These are phyloP conservation scores for Arthrinium phaeospermum DNA, from an alignment of 2,329 filamentous ascomycete genomes.

Conservation along the genomic window DNA sequence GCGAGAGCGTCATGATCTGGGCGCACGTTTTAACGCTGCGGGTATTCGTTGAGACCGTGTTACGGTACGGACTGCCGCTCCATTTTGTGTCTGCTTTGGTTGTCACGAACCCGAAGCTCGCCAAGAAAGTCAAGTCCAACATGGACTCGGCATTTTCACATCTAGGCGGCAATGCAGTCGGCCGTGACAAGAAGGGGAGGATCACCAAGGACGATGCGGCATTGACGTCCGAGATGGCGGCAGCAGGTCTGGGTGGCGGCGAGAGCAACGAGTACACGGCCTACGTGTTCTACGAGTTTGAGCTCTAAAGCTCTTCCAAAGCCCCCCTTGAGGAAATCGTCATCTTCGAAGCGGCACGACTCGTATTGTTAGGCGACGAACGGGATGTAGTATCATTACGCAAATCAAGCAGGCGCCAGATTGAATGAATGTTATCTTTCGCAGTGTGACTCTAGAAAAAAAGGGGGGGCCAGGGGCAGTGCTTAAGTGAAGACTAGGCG, in stretches of 20 bases:
- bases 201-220: slow-evolving; percentile 88
- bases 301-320: slow-evolving; percentile 55
- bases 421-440: neutral
- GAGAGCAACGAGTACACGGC: slow-evolving; percentile 88
- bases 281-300: slow-evolving; percentile 97
- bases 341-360: neutral
- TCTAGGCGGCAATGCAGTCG: slow-evolving; percentile 92
- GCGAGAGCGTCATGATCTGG: slow-evolving; percentile 95
- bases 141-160: slow-evolving; percentile 89
- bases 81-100: slow-evolving; percentile 87
- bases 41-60: slow-evolving; percentile 97
- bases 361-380: neutral
- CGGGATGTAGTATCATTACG: slow-evolving; percentile 4
- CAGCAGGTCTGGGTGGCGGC: slow-evolving; percentile 65
- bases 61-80: slow-evolving; percentile 90
- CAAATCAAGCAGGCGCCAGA: slow-evolving; percentile 14
- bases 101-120: slow-evolving; percentile 82
- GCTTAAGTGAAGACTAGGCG: neutral
- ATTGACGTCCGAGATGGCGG: slow-evolving; percentile 82
- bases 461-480: neutral
- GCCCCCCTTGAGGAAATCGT: slow-evolving; percentile 5
- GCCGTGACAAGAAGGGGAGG: slow-evolving; percentile 90
- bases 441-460: neutral
- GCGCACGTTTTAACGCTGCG: slow-evolving; percentile 88
- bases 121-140: slow-evolving; percentile 77